Base-by-base conservation (phyloP, 2,329 filamentous ascomycete species). In the Monosporascus sp. region DNA sequence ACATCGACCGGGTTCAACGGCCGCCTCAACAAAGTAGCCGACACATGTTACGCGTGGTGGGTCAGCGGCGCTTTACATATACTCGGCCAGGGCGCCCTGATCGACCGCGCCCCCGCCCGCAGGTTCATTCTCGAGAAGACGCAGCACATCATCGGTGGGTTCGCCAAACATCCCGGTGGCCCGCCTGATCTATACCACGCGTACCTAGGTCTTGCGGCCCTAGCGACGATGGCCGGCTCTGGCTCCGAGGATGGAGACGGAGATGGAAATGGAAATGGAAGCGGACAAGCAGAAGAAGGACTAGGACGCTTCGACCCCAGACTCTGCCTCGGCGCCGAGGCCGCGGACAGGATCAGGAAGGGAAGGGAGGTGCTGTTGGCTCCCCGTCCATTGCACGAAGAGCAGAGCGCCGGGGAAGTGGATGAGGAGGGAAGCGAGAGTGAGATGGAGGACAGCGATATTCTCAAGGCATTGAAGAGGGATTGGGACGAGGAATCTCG, bases 21-120 rank as follows among this genome's bases (percentile, higher is more conserved):
- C 26, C 85, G 94, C 49, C 85, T 84, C 67, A 97, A 96, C 74
- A 99, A 99, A 70, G 80, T 86, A 48, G 88, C 89, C 9, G 94
- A 99, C 71, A 97, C 94, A 0, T 99, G 94, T 72, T 99, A 99
- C 70, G 87, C 85, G 22, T 99, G 93, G 78, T 99, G 94, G 94
- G 90, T 89, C 0, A 79, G 80, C 4, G 91, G 84, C 2, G 84
- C 91, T 1, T 66, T 83, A 1, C 57, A 86, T 76, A 82, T 88
- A 61, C 74, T 89, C 11, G 77, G 79, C 31, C 71, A 79, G 52
- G 70, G 77, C 14, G 68, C 78, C 1, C 72, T 91, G n/a, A 71
- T 91, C 27, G 77, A 86, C 53, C 69, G 72, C 5, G 65, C 69
- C 11, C 78, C 85, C 0, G 84, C 88, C 45, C 82, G 90, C n/a